Base-by-base conservation (phyloP, 768 basidiomycete genomes). In the Russula vinacea region DNA sequence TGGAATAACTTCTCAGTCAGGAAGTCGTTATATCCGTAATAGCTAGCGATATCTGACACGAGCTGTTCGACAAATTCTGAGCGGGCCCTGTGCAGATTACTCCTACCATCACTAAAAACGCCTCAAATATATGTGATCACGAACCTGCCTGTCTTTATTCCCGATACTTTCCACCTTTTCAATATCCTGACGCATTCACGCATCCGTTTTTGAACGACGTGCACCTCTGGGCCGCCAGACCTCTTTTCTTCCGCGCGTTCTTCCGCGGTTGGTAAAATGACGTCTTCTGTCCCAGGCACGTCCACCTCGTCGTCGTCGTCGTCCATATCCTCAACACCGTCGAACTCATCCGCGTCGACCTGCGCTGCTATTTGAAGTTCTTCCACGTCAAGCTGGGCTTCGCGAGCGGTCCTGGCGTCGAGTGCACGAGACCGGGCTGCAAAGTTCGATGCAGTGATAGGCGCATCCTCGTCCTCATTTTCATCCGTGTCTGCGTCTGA, bases 11-110 rank as follows among this genome's bases (percentile, higher is more conserved):
- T 98, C 72, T 96, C 94, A 2, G 89, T 85, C 50, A 99, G 82
- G 78, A 94, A 98, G 7, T 90, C 88, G 70, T 98, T 98, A 78
- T 99, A 99, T 33, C 97, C 97, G 72, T 98, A 98, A 78, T 99
- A 98, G 71, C 84, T 94, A 29, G 87, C 87, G 68, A 98, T 94
- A 70, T 99, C 97, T 32, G 86, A 79, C 13, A 94, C 77, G 54
- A 99, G 78, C 73, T 98, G 96, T 47, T 88, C 86, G 35, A 89
- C 82, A 68, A 98, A 95, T 71, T 99, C 96, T 39, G 92, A 84
- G 37, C 97, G 83, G 64, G 92, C 84, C 68, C 96, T 97, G 71
- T 66, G 11, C 29, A 35, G n/a, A 24, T 50, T 40, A 67, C 60
- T n/a, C 56, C 63, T 50, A 8, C 62, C 49, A 8, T 64, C 64